phyloP scores from a whole-genome alignment of 805 yeast species.

The Teunomyces funiuensis region DNA sequence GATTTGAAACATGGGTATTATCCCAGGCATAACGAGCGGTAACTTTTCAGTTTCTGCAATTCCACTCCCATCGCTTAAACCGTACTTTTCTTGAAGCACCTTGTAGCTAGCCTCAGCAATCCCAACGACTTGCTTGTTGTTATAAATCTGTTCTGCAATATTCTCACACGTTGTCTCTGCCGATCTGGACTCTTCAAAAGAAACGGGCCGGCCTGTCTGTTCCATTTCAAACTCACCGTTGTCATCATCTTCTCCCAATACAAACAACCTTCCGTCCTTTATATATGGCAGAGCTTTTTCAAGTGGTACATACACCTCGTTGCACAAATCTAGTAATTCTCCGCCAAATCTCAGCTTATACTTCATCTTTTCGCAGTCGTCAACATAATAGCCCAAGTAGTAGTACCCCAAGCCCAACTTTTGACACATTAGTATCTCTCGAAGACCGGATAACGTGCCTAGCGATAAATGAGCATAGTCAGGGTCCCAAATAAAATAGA shows the following conservation, averaged over 20 bases:
- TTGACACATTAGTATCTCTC: conserved; percentile 61
- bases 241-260: conserved; percentile 17
- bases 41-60: conserved; percentile 11
- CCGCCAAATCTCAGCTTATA: conserved; percentile 83
- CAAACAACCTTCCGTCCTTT: conserved; percentile 31
- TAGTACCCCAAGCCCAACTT: conserved; percentile 53
- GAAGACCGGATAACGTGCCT: conserved; percentile 74
- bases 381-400: conserved; percentile 78
- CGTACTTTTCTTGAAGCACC: conserved; percentile 14
- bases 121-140: conserved; percentile 12
- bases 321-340: conserved; percentile 58
- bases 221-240: conserved; percentile 14
- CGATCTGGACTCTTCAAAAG: conserved; percentile 9
- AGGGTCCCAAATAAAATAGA: conserved; percentile 88
- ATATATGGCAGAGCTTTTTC: conserved; percentile 27
- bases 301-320: conserved; percentile 43
- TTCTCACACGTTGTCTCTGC: conserved; percentile 12
- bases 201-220: conserved; percentile 15
- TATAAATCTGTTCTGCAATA: conserved; percentile 21
- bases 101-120: conserved; percentile 18
- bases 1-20: conserved; percentile 48
- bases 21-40: conserved; percentile 52
- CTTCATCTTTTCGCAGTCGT: conserved; percentile 78
- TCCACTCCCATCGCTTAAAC: conserved; percentile 6
- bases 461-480: conserved; percentile 65